Conservation (phyloP, 768 basidiomycete species). For the Piloderma croceum region DNA sequence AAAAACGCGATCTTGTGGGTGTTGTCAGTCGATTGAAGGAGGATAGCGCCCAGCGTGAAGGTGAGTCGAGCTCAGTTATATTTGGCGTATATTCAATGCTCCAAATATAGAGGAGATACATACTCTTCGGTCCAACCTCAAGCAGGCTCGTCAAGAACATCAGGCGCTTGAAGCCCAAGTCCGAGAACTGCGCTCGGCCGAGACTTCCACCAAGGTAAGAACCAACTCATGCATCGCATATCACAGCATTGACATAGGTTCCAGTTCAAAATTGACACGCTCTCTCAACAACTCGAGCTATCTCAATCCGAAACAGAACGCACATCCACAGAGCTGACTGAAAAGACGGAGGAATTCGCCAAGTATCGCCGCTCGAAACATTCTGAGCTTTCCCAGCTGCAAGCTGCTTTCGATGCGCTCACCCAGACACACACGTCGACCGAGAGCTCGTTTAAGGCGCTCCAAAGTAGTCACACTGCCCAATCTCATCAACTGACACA, state of each 20-base stretch:
- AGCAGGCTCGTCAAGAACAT: conserved; percentile 71
- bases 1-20: conserved; percentile 84
- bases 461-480: conserved; percentile 65
- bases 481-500: conserved; percentile 76
- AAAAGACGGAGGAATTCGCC: conserved; percentile 77
- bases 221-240: background rate
- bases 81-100: conserved; percentile 2
- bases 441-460: conserved; percentile 62
- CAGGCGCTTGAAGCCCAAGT: conserved; percentile 61
- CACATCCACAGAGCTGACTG: conserved; percentile 56
- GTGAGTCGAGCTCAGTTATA: conserved; percentile 35
- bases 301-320: conserved; percentile 74
- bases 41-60: conserved; percentile 67
- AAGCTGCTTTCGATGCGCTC: conserved; percentile 70
- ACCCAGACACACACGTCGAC: conserved; percentile 61
- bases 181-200: conserved; percentile 66
- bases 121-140: conserved; percentile 59
- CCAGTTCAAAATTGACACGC: conserved; percentile 83
- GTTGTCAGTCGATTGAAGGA: conserved; percentile 81
- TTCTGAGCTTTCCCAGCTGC: conserved; percentile 68
- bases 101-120: conserved; percentile 60
- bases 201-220: conserved; percentile 70
- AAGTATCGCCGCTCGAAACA: conserved; percentile 80
- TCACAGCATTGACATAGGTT: conserved; percentile 1
- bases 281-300: conserved; percentile 75